Conservation (phyloP, 1,284 basidiomycete species). For the Hortiboletus rubellus region DNA sequence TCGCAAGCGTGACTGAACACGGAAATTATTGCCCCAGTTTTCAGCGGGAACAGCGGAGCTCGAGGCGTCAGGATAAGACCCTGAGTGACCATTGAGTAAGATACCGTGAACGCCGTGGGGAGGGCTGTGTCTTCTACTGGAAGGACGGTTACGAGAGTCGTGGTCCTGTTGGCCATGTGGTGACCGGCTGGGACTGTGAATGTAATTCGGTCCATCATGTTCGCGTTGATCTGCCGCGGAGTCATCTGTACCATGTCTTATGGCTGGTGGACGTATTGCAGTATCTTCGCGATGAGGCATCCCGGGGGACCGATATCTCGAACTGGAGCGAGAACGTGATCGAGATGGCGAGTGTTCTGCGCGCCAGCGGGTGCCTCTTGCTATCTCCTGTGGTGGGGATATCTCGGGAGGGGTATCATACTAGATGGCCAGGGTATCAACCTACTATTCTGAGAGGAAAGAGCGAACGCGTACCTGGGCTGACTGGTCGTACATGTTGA, state of each 20-base stretch:
- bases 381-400: constrained; percentile 33
- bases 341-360: constrained; percentile 8
- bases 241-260: not conserved
- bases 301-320: constrained; percentile 15
- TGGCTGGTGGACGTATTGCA: not conserved
- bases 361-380: constrained; percentile 44
- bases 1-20: not conserved
- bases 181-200: constrained; percentile 1
- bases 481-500: constrained; percentile 77
- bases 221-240: constrained; percentile 9
- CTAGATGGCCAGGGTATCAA: constrained; percentile 35
- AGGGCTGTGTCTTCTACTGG: constrained; percentile 1
- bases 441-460: not conserved
- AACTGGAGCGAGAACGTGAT: constrained; percentile 31
- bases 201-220: not conserved
- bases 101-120: not conserved
- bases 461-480: constrained; percentile 60
- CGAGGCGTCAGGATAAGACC: not conserved
- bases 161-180: constrained; percentile 2
- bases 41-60: not conserved
- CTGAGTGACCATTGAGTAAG: constrained; percentile 3
- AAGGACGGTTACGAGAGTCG: not conserved
- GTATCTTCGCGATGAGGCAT: constrained; percentile 6
- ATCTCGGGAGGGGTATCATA: constrained; percentile 52
- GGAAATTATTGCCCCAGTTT: not conserved